Evolutionary conservation across 2,329 filamentous ascomycete species (phyloP), one percentile per base, ranked within the genome.

Genomic region (Fusarium floridanum): DNA sequence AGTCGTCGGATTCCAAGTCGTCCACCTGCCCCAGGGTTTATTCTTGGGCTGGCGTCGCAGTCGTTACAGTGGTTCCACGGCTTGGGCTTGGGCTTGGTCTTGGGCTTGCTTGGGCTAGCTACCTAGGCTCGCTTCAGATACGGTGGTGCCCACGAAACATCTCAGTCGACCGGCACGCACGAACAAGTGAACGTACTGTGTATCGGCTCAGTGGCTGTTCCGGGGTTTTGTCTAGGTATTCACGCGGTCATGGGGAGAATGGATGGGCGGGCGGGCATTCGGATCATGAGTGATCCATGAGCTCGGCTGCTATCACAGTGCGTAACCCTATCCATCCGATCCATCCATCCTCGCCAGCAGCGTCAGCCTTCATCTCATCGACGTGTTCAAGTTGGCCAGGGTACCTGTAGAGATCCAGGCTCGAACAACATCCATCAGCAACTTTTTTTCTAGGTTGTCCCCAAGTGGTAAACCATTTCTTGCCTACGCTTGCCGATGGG

Each of bases 211-310:
- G 65, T 74, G 72, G 72, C 68, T 75, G 65, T 59, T 64, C 34
- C 68, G 68, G 72, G 68, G 68, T 61, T 59, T 55, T 55, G 27
- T 32, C 50, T 32, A 55, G 68, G 65, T 62, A 66, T 64, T 55
- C 53, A 61, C 72, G 53, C 59, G 37, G 71, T 59, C 68, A 74
- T 74, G 64, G 43, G 61, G 71, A 71, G 64, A 39, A 74, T 43
- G 50, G 61, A 61, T 66, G 70, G 71, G 56, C 68, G 36, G 45
- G 61, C 68, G 36, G 59, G 64, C 68, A 41, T 69, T 63, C 50
- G 64, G 71, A 74, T 74, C 72, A 74, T 55, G 64, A 57, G 32
- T 74, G 41, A 62, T 17, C 65, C 57, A 74, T 69, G 39, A 48
- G 63, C 63, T 65, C 55, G 16, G 32, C 41, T 50, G 16, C 61